Evolutionary conservation across 2,329 filamentous ascomycete genomes (phyloP).

Genomic region (Akanthomyces muscarius): DNA sequence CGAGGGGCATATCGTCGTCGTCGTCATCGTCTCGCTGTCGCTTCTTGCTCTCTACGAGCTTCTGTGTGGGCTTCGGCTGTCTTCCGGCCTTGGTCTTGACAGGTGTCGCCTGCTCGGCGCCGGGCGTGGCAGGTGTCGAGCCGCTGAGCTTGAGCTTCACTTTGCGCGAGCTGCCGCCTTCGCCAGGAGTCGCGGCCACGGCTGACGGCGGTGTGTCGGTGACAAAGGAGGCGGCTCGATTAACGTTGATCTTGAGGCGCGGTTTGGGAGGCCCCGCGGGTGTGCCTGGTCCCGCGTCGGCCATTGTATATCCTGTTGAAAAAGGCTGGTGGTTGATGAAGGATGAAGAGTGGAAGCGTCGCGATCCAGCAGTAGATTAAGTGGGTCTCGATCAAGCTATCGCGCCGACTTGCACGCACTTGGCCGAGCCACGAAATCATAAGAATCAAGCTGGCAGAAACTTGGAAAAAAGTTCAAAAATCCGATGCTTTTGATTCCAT

Average conservation of each 20-base stretch:
- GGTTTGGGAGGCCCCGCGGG: conserved; percentile 32
- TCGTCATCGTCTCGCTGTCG: conserved; percentile 53
- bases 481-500: background rate
- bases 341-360: background rate
- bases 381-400: background rate
- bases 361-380: background rate
- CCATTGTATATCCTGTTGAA: conserved; percentile 24
- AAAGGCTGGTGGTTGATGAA: background rate
- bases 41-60: conserved; percentile 57
- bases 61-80: conserved; percentile 55
- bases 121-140: conserved; percentile 38
- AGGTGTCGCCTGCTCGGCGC: conserved; percentile 25
- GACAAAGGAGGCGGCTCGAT: conserved; percentile 33
- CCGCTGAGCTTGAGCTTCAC: conserved; percentile 41
- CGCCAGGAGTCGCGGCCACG: conserved; percentile 26
- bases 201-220: conserved; percentile 23
- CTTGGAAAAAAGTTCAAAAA: background rate
- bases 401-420: background rate
- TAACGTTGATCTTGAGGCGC: conserved; percentile 39
- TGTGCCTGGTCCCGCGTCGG: conserved; percentile 24
- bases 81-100: conserved; percentile 58
- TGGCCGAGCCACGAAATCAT: background rate
- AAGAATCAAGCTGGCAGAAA: background rate
- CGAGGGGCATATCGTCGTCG: conserved; percentile 39
- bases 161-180: conserved; percentile 32